Evolutionary conservation across 129 eudicot genomes (phyloP).

Genomic region (Pseudognaphalium luteoalbum): DNA sequence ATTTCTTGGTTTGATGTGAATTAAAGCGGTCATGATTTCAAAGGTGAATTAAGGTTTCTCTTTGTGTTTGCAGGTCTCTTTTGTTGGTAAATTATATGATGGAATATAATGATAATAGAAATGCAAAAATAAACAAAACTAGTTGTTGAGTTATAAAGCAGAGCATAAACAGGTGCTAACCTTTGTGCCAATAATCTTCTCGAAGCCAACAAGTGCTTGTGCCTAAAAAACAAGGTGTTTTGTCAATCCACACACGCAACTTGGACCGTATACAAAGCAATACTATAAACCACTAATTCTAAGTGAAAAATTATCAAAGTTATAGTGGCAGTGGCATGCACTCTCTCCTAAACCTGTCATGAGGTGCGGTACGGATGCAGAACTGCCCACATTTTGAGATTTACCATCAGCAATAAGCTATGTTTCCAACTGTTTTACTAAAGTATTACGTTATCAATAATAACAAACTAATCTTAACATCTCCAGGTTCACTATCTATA

Average conservation of each 20-base stretch:
- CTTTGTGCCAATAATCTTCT: conserved; percentile 81
- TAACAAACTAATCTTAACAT: conserved; percentile 62
- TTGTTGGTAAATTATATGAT: background rate
- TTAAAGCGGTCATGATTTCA: too few species aligned
- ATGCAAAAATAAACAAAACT: too few species aligned
- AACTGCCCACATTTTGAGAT: conserved; percentile 49
- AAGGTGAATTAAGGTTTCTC: background rate
- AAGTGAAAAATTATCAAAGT: conserved; percentile 63
- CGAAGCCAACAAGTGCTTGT: conserved; percentile 91
- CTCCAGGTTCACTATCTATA: conserved; percentile 95
- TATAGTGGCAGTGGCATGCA: conserved; percentile 75
- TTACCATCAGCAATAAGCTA: conserved; percentile 3
- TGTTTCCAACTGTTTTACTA: background rate
- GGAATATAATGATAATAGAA: background rate
- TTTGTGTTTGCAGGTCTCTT: background rate
- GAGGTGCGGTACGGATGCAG: conserved; percentile 91
- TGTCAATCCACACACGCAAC: background rate
- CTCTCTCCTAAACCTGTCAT: conserved; percentile 80
- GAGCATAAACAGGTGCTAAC: conserved; percentile 22
- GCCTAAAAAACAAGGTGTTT: conserved; percentile 45
- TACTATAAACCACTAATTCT: background rate
- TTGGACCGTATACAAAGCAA: background rate
- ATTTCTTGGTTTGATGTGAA: too few species aligned
- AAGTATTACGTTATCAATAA: conserved; percentile 8
- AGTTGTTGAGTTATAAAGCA: too few species aligned